Base-by-base conservation (phyloP, 192 early-diverging fungal species). In the Coemansia sp. region DNA sequence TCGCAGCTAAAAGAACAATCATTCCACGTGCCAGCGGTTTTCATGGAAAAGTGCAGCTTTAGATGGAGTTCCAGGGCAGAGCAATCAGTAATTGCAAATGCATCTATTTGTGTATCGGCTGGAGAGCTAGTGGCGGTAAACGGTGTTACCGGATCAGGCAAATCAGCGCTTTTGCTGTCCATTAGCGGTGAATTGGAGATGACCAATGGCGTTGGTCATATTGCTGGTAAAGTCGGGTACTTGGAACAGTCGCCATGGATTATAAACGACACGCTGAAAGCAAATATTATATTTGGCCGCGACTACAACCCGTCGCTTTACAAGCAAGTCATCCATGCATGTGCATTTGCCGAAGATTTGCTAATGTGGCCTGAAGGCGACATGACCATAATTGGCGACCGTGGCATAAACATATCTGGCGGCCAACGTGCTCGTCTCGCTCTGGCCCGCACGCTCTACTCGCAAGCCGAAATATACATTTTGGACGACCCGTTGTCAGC, bases 281-380 rank as follows among this genome's bases (percentile, higher is more conserved):
- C 87, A 6, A 95, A 95, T 64, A 87, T 94, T 76, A 40, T 92
- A 21, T 93, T 95, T 78, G 91, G 92, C 0, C 83, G 80, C 9
- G 46, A 69, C 1, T 87, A 78, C 47, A 84, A 95, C 47, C 61
- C 65, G 12, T 54, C 60, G 48, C 75, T 66, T 11, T 93, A 89
- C 81, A 71, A 84, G 53, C 82, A 84, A 22, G 82, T 87, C 38
- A 58, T 93, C 2, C 71, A 85, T 8, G 84, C 86, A 0, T 87
- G 86, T 60, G 85, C 86, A 0, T 66, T 92, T 10, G 75, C 66
- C 21, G 79, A 85, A 4, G 91, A 93, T 79, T 65, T 94, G 63
- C 74, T 57, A 10, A 20, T 83, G 19, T 74, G 90, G 68, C 69
- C 85, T 22, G 75, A 79, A 15, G 85, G 85, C 58, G 89, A 90